These are phyloP conservation scores for Pyrenophora seminiperda DNA, from an alignment of 2,329 filamentous ascomycete species.

Conservation along the genomic window DNA sequence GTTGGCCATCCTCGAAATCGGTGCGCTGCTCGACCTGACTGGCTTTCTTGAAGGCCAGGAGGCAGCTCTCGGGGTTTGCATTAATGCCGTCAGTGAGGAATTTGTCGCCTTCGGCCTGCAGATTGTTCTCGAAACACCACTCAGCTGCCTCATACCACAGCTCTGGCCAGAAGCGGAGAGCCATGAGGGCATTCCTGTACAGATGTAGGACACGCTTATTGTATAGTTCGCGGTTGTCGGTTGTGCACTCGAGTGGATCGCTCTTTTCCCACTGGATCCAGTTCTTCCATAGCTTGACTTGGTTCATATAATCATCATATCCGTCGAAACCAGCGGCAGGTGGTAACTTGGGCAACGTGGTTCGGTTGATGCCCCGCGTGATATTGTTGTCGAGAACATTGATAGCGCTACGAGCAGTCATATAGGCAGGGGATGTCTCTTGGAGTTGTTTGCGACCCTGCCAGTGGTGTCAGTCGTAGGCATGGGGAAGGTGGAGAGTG, in stretches of 20 bases:
- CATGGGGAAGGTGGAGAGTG: background rate
- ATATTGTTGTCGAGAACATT: slow-evolving; percentile 93
- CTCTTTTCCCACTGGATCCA: slow-evolving; percentile 97
- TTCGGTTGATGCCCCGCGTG: slow-evolving; percentile 74
- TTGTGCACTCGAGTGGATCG: slow-evolving; percentile 83
- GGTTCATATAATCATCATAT: slow-evolving; percentile 78
- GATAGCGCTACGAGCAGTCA: slow-evolving; percentile 91
- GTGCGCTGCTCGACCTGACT: slow-evolving; percentile 84
- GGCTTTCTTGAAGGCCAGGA: slow-evolving; percentile 86
- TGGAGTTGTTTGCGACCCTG: slow-evolving; percentile 93
- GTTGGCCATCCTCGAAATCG: slow-evolving; percentile 76
- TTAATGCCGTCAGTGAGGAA: slow-evolving; percentile 82
- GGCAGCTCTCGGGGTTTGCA: slow-evolving; percentile 90
- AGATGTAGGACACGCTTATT: slow-evolving; percentile 83
- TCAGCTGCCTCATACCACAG: slow-evolving; percentile 95
- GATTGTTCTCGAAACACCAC: slow-evolving; percentile 82
- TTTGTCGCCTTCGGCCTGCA: slow-evolving; percentile 73
- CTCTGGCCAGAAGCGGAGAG: slow-evolving; percentile 90
- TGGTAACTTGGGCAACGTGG: slow-evolving; percentile 78
- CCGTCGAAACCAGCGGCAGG: slow-evolving; percentile 86
- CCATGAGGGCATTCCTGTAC: slow-evolving; percentile 93
- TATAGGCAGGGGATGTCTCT: slow-evolving; percentile 89
- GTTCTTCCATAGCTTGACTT: slow-evolving; percentile 86
- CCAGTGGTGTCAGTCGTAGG: slow-evolving; percentile 23
- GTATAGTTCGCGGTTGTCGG: slow-evolving; percentile 76